Percentiles rank a stretch among this genome's conserved stretches.
Conservation (phyloP, 495 filamentous ascomycete genomes). For the Hypoxylon lenormandii region DNA sequence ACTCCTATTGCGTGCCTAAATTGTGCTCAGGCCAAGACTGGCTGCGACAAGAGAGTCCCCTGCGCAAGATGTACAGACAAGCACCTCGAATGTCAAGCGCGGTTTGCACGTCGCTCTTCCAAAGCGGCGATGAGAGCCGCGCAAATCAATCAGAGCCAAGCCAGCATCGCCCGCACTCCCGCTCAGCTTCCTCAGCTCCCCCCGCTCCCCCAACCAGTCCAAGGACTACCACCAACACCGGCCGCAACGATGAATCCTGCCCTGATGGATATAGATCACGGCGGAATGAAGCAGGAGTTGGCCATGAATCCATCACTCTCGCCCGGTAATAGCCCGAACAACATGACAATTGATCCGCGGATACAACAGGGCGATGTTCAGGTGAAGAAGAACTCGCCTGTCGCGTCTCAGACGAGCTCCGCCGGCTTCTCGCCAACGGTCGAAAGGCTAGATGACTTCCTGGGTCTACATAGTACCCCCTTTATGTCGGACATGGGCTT, state of each 20-base stretch:
- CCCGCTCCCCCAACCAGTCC: conserved; percentile 39
- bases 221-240: conserved; percentile 29
- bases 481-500: conserved; percentile 31
- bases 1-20: conserved; percentile 69
- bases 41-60: conserved; percentile 75
- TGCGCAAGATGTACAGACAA: conserved; percentile 70
- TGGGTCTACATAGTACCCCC: conserved; percentile 48
- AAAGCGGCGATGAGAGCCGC: conserved; percentile 61
- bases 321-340: conserved; percentile 43
- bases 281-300: conserved; percentile 37
- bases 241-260: conserved; percentile 47
- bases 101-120: conserved; percentile 68
- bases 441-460: conserved; percentile 54
- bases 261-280: conserved; percentile 57
- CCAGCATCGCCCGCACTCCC: too few species aligned
- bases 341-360: conserved; percentile 46
- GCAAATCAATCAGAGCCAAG: conserved; percentile 40
- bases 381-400: conserved; percentile 48
- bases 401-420: conserved; percentile 50
- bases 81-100: conserved; percentile 66
- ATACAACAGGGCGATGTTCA: conserved; percentile 46
- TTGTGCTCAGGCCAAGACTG: conserved; percentile 72
- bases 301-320: conserved; percentile 40
- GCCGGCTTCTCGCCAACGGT: conserved; percentile 52
- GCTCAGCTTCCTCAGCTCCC: too few species aligned